phyloP scores from a whole-genome alignment of 2,329 filamentous ascomycete genomes.

The Ilyonectria robusta region DNA sequence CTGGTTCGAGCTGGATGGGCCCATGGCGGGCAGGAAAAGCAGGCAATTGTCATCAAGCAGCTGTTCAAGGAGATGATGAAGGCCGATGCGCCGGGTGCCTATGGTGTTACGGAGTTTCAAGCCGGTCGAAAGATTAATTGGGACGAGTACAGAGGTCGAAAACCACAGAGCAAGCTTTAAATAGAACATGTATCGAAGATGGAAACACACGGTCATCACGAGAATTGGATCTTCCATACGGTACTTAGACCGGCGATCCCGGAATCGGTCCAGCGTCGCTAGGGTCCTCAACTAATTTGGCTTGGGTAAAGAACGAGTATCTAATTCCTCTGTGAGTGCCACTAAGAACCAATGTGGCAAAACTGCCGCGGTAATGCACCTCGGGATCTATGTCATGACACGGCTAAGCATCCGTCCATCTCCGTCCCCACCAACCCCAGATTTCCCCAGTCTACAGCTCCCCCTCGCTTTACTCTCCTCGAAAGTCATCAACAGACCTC shows the following conservation, averaged over 20 bases:
- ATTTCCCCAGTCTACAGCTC: conserved; percentile 7
- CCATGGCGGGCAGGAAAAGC: conserved; percentile 17
- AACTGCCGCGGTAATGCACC: too few species aligned
- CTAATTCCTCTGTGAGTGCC: too few species aligned
- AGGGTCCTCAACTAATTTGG: too few species aligned
- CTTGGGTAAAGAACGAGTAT: too few species aligned
- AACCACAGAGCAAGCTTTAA: conserved; percentile 22
- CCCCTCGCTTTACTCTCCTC: neutral
- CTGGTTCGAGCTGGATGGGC: conserved; percentile 49
- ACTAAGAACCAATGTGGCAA: too few species aligned
- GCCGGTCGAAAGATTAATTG: conserved; percentile 37
- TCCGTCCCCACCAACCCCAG: conserved; percentile 7
- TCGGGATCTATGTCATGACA: neutral
- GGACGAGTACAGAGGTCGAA: conserved; percentile 17
- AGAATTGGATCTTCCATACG: neutral
- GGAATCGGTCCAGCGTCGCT: too few species aligned
- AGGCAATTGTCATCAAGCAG: conserved; percentile 28
- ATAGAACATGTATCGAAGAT: neutral
- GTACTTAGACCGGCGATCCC: too few species aligned
- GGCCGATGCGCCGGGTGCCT: conserved; percentile 23
- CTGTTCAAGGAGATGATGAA: conserved; percentile 40
- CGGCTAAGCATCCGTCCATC: neutral
- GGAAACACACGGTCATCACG: neutral
- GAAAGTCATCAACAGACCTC: neutral
- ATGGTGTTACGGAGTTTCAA: conserved; percentile 38